A percentile compares a stretch with the other conserved stretches of the same genome.
phyloP scores from a whole-genome alignment of 148 eudicot species.

The Dianthus caryophyllus region DNA sequence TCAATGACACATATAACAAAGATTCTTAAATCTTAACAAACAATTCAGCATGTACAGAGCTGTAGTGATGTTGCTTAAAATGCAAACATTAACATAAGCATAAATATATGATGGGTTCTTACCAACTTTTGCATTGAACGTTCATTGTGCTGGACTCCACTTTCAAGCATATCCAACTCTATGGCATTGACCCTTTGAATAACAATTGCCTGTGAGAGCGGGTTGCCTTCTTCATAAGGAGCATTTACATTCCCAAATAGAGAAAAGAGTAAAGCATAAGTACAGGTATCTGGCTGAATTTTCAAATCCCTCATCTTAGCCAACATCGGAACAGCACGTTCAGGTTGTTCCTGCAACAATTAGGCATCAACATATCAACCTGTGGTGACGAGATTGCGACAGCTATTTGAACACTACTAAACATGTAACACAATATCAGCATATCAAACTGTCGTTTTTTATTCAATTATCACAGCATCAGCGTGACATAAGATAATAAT shows the following conservation, averaged over 20 bases:
- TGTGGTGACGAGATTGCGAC: neutral
- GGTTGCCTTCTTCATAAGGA: conserved; percentile 76
- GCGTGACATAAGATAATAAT: too few relatives aligned
- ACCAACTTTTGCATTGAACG: conserved; percentile 61
- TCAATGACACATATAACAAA: neutral
- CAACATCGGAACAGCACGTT: conserved; percentile 63
- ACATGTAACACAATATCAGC: neutral
- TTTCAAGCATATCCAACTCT: conserved; percentile 69
- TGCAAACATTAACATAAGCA: neutral
- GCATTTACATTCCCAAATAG: conserved; percentile 81
- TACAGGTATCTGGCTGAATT: conserved; percentile 48
- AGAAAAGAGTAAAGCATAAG: conserved; percentile 71
- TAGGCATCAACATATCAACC: neutral
- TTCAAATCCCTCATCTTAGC: conserved; percentile 65
- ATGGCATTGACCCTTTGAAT: conserved; percentile 63
- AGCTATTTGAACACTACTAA: neutral
- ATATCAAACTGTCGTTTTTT: too few relatives aligned
- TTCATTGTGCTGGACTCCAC: conserved; percentile 68
- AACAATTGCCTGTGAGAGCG: conserved; percentile 55
- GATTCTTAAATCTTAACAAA: too few relatives aligned
- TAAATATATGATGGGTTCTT: conserved; percentile 9
- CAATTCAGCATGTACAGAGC: conserved; percentile 6
- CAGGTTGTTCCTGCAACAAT: conserved; percentile 70
- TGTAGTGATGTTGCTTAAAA: conserved; percentile 5
- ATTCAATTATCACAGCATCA: too few relatives aligned